Evolutionary conservation across 768 basidiomycete species (phyloP).

Genomic region (Trametes maxima): DNA sequence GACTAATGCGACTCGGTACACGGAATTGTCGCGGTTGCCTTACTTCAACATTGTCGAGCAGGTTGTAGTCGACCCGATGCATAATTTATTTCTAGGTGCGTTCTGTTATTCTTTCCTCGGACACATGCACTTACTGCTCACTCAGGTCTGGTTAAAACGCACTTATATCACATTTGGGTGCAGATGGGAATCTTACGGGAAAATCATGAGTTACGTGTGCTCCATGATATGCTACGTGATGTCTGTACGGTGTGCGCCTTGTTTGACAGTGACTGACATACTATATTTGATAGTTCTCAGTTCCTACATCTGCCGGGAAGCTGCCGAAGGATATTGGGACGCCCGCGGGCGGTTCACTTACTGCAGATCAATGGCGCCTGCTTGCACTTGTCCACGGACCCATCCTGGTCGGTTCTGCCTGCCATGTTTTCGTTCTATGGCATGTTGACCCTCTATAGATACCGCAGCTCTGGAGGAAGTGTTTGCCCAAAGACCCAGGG

Average conservation of each 20-base stretch:
- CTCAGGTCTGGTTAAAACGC: slow-evolving; percentile 8
- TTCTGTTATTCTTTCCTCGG: not conserved
- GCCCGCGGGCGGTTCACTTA: slow-evolving; percentile 5
- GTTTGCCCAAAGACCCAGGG: not conserved
- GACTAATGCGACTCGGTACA: slow-evolving; percentile 1
- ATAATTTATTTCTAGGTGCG: slow-evolving; percentile 8
- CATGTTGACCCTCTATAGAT: not conserved
- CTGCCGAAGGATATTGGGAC: slow-evolving; percentile 1
- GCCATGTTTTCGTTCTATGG: not conserved
- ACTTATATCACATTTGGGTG: slow-evolving; percentile 8
- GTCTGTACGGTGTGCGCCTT: slow-evolving; percentile 12
- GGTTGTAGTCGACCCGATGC: slow-evolving; percentile 12
- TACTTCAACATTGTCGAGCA: slow-evolving; percentile 5
- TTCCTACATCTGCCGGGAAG: slow-evolving; percentile 33
- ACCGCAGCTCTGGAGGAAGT: not conserved
- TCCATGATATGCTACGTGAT: slow-evolving; percentile 16
- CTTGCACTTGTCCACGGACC: slow-evolving; percentile 33
- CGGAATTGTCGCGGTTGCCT: slow-evolving; percentile 1
- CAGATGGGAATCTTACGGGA: not conserved
- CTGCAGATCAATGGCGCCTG: slow-evolving; percentile 27
- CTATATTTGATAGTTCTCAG: slow-evolving; percentile 20
- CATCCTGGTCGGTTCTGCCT: slow-evolving; percentile 25
- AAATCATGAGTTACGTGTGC: slow-evolving; percentile 6
- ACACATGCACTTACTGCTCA: not conserved
- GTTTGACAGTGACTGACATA: not conserved